Base-by-base conservation (phyloP, 1,139 yeast species). In the Hansenula sp. region DNA sequence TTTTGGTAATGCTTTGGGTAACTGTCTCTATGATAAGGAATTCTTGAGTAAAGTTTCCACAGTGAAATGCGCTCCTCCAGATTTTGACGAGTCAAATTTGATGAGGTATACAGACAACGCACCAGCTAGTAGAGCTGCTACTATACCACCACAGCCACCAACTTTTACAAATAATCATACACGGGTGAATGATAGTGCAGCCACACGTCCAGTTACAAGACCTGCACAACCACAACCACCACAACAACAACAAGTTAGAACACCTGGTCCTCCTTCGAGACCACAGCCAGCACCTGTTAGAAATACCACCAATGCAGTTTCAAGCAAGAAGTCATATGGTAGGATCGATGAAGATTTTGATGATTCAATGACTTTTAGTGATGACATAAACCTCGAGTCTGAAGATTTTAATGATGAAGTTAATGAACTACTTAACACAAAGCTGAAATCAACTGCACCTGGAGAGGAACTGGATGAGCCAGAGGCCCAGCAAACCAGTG, bases 1-100 rank as follows among this genome's bases (percentile, higher is more conserved):
- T 45, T 85, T 82, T 60, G 95, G 95, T 33, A 83, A 83, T 57
- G 86, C 86, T 0, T 62, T 84, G 55, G 94, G 94, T 1, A 84
- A 84, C 55, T 84, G 94, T 59, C 70, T 84, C 17, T 84, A 84
- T 54, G 94, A 84, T 57, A 79, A 80, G 53, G 77, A 76, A 36
- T 80, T 79, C 43, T 58, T 80, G 24, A 68, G 75, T 21, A 77
- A 78, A 55, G 76, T 79, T 40, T 69, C 73, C 35, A 65, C 61
- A 34, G 68, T 64, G 4, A 70, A 73, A 44, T 65, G 69, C 41
- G 79, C 77, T 14, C 75, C 76, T 2, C 69, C 75, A 7, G 78
- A 74, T 38, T 72, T 79, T 45, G 79, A 76, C 43, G 78, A 72
- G 46, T 62, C 66, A 3, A 62, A 62, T 31, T 50, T 72, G 43